Base-by-base conservation (phyloP, 176 grass and related monocot genomes). In the Tuctoria greenei region DNA sequence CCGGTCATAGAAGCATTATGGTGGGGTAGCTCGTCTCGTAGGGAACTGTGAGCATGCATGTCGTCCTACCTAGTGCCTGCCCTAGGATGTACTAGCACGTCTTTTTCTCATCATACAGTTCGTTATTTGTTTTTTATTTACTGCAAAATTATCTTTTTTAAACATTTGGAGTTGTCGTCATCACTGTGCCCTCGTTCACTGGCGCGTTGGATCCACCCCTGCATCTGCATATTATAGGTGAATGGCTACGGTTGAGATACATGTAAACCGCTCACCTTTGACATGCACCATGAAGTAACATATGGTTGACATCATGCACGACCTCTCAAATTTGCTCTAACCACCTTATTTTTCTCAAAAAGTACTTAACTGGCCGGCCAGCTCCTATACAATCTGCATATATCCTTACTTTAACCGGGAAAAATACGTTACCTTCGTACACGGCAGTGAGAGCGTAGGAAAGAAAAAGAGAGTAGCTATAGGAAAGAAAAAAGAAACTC, bases 31-130 rank as follows among this genome's bases (percentile, higher is more conserved):
- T 23, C 26, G 65, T 46, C 47, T 82, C 18, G 57, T 71, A 81
- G 78, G 72, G 72, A 38, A 37, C 65, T 77, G 57, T 77, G 27
- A n/a, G 37, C 4, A 44, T 44, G 67, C 21, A 64, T 9, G 10
- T 31, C 68, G 43, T 54, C 75, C 28, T 46, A 76, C 18, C 73
- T 49, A 38, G 60, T 25, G 66, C 10, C 10, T 41, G 4, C 7
- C 60, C 5, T 85, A 58, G 68, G 28, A 31, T 63, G 66, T 71
- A 83, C 74, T 55, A 46, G 47, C 67, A 46, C 47, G 24, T 73
- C 75, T 47, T 74, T 74, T 38, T 40, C 50, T 50, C 55, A 58
- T 74, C 49, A 78, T 71, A n/a, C 57, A 37, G 26, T 72, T 56
- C 21, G 0, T 12, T 44, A 74, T 10, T 14, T 56, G 13, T 74